phyloP scores from a whole-genome alignment of 108 stramenopile genomes.

The Cyclotella sp. region DNA sequence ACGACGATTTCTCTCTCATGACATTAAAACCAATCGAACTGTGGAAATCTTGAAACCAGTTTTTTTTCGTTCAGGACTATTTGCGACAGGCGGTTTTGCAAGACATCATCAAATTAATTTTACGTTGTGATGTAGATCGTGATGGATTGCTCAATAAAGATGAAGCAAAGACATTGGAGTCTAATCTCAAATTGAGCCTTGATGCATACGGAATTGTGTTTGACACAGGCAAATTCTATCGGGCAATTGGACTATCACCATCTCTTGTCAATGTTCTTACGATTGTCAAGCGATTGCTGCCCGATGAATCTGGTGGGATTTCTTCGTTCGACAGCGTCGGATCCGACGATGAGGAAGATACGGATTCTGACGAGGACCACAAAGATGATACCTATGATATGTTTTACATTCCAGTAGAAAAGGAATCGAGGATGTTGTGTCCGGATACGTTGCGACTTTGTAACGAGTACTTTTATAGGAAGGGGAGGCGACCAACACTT shows the following conservation, averaged over 20 bases:
- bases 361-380: slow-evolving; percentile 18
- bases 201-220: slow-evolving; percentile 37
- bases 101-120: slow-evolving; percentile 30
- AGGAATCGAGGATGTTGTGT: neutral
- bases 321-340: slow-evolving; percentile 25
- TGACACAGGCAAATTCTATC: slow-evolving; percentile 31
- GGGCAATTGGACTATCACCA: slow-evolving; percentile 32
- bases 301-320: slow-evolving; percentile 19
- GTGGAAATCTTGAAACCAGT: neutral
- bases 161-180: slow-evolving; percentile 24
- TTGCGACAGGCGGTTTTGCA: slow-evolving; percentile 33
- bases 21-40: neutral
- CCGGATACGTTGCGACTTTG: slow-evolving; percentile 8
- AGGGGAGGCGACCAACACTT: slow-evolving; percentile 3
- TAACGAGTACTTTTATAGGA: neutral
- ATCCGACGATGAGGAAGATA: slow-evolving; percentile 1
- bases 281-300: slow-evolving; percentile 38
- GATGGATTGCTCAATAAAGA: slow-evolving; percentile 20
- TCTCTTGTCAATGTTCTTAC: slow-evolving; percentile 27
- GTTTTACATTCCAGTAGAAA: slow-evolving; percentile 13
- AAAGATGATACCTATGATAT: slow-evolving; percentile 20
- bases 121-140: slow-evolving; percentile 27
- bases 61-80: slow-evolving; percentile 21
- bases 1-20: slow-evolving; percentile 2
- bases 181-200: slow-evolving; percentile 15